phyloP scores from a whole-genome alignment of 2,329 filamentous ascomycete species.

The Arthrobotrys entomopaga region DNA sequence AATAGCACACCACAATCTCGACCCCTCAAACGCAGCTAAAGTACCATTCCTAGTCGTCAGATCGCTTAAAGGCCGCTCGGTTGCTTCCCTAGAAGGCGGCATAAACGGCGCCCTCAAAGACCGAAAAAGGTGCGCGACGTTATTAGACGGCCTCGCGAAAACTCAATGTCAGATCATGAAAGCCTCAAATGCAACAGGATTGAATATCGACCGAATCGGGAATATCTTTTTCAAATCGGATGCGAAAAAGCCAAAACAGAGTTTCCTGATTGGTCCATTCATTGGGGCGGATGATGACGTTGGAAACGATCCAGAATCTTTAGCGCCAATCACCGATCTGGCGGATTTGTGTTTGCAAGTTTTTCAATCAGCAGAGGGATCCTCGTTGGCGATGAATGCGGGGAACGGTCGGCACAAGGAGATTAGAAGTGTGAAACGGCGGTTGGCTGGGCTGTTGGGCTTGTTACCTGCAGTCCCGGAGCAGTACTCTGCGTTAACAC shows the following conservation, averaged over 20 bases:
- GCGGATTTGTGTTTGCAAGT: conserved; percentile 46
- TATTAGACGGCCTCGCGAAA: conserved; percentile 39
- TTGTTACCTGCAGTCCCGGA: conserved; percentile 37
- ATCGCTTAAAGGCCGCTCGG: conserved; percentile 24
- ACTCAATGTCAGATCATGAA: conserved; percentile 44
- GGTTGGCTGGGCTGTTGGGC: conserved; percentile 45
- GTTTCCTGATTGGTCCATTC: conserved; percentile 33
- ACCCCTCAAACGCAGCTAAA: conserved; percentile 33
- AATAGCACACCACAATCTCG: conserved; percentile 42
- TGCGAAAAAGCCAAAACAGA: conserved; percentile 43
- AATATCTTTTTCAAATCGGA: conserved; percentile 49
- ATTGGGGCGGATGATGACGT: conserved; percentile 38
- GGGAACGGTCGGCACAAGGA: conserved; percentile 24
- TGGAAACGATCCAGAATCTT: conserved; percentile 26
- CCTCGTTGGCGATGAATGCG: conserved; percentile 13
- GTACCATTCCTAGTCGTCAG: conserved; percentile 44
- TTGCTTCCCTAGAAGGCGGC: conserved; percentile 33
- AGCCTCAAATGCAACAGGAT: conserved; percentile 14
- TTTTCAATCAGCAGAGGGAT: conserved; percentile 37
- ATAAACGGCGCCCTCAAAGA: conserved; percentile 35
- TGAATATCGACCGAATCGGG: conserved; percentile 39
- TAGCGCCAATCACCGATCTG: conserved; percentile 34
- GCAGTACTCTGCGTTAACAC: conserved; percentile 32
- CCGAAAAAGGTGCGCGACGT: conserved; percentile 25
- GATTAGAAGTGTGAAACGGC: conserved; percentile 41